phyloP scores from a whole-genome alignment of 1,284 basidiomycete species.

The Pisolithus thermaeus region DNA sequence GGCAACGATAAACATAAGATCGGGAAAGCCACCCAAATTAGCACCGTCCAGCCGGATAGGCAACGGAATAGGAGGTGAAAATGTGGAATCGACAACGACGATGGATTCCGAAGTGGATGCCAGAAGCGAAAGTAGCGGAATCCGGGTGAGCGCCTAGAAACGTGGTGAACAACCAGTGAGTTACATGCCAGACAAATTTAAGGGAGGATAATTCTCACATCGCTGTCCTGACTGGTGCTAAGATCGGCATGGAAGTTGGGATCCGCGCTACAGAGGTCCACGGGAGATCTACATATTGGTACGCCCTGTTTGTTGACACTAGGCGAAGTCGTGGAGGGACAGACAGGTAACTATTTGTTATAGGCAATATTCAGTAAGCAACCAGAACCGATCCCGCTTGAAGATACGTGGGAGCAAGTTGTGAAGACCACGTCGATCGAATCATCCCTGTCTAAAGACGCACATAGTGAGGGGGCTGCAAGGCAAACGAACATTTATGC shows the following conservation, averaged over 20 bases:
- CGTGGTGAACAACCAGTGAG: not conserved
- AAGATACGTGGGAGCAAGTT: constrained; percentile 70
- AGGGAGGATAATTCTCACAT: constrained; percentile 39
- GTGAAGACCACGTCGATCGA: constrained; percentile 95
- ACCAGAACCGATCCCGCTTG: constrained; percentile 62
- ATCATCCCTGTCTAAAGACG: constrained; percentile 78
- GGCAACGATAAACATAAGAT: constrained; percentile 70
- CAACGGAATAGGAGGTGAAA: constrained; percentile 64
- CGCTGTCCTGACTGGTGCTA: constrained; percentile 42
- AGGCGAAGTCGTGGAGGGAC: constrained; percentile 47
- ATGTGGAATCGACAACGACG: constrained; percentile 62
- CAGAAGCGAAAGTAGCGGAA: constrained; percentile 58
- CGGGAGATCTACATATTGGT: constrained; percentile 67
- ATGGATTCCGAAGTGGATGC: constrained; percentile 50
- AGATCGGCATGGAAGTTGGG: constrained; percentile 77
- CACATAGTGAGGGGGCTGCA: not conserved
- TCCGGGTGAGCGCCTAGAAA: constrained; percentile 57
- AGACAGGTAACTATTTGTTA: constrained; percentile 88
- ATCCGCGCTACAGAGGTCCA: constrained; percentile 80
- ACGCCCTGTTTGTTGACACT: constrained; percentile 44
- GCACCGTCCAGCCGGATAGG: constrained; percentile 84
- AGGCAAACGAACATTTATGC: not conserved
- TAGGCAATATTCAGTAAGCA: constrained; percentile 91
- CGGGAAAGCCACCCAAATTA: constrained; percentile 94
- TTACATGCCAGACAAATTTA: not conserved